Conservation (phyloP, 495 filamentous ascomycete genomes). For the Mytilinidion resinicola region DNA sequence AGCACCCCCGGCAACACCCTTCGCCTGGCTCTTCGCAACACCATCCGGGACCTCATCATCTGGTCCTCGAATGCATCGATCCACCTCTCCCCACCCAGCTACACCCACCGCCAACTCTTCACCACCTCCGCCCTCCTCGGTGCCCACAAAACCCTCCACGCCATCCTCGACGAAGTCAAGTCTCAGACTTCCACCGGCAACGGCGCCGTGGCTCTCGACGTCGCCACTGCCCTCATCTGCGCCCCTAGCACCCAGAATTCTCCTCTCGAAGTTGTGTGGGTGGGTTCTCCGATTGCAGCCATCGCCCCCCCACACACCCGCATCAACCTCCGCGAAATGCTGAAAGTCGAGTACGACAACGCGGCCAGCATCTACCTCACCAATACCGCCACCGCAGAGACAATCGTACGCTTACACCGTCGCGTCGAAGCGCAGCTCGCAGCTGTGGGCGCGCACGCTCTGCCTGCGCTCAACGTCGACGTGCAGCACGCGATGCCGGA, state of each 20-base stretch:
- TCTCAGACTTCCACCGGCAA: constrained; percentile 46
- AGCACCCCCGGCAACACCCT: constrained; percentile 55
- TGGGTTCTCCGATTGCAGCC: constrained; percentile 31
- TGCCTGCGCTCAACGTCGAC: constrained; percentile 17
- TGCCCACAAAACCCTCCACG: constrained; percentile 51
- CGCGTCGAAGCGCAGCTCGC: constrained; percentile 58
- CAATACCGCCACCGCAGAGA: constrained; percentile 57
- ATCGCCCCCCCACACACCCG: constrained; percentile 27
- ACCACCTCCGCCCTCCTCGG: constrained; percentile 64
- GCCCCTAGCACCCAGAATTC: constrained; percentile 51
- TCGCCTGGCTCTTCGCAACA: constrained; percentile 53
- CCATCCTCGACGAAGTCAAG: constrained; percentile 67
- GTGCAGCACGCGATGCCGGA: constrained; percentile 11
- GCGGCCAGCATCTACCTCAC: constrained; percentile 55
- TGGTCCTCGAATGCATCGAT: constrained; percentile 62
- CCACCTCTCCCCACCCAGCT: constrained; percentile 62
- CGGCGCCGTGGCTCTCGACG: constrained; percentile 63
- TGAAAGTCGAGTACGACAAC: constrained; percentile 57
- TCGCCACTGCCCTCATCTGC: constrained; percentile 66
- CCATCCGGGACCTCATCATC: constrained; percentile 59
- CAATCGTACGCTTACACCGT: constrained; percentile 67
- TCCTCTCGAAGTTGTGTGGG: constrained; percentile 28
- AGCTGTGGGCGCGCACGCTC: constrained; percentile 5
- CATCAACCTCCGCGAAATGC: constrained; percentile 60
- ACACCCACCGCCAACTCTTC: constrained; percentile 72